Evolutionary conservation across 805 yeast species (phyloP), one percentile per base, ranked within the genome.

Genomic region (Suhomyces tanzawaensis): DNA sequence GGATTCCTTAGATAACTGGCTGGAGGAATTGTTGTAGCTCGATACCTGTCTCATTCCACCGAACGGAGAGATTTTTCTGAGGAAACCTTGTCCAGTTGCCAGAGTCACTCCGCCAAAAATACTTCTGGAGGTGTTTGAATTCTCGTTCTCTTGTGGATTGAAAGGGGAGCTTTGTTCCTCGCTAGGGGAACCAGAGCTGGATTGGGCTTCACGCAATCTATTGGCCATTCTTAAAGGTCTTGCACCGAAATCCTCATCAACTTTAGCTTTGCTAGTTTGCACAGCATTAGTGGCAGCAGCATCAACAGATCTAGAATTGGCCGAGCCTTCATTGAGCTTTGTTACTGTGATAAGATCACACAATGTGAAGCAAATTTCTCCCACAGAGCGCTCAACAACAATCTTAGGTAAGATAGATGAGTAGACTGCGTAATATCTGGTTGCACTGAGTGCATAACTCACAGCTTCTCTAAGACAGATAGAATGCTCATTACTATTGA

Each of bases 391-490:
- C 59, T 87, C 83, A 14, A 89, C 72, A 2, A 88, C 74, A 15
- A 83, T 63, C 37, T 72, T 74, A 0, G 96, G 96, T 39, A 87
- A 61, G 2, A 85, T 52, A n/a, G 72, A 70, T 3, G 74, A 66
- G 48, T 84, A 82, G 8, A 80, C 64, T 1, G 85, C 77, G 57
- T 69, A 84, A 53, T 87, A 86, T 51, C 96, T 72, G 1, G 90
- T 76, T 1, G 88, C 73, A 3, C 95, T 81, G 29, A 91, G 77
- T 0, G 81, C 76, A 59, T 84, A 88, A 13, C 89, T 78, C 17
- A 85, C 74, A 1, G 91, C 72, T 31, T 83, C 82, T 39, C 82
- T 76, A 4, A 85, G 69, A 17, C 77, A 52, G 30, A 69, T 56
- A 29, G 79, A 59, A 53, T 68, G 61, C 41, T 75, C 65, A 44